These are phyloP conservation scores for Schwanniomyces polymorphus DNA, from an alignment of 805 yeast genomes.

Conservation along the genomic window DNA sequence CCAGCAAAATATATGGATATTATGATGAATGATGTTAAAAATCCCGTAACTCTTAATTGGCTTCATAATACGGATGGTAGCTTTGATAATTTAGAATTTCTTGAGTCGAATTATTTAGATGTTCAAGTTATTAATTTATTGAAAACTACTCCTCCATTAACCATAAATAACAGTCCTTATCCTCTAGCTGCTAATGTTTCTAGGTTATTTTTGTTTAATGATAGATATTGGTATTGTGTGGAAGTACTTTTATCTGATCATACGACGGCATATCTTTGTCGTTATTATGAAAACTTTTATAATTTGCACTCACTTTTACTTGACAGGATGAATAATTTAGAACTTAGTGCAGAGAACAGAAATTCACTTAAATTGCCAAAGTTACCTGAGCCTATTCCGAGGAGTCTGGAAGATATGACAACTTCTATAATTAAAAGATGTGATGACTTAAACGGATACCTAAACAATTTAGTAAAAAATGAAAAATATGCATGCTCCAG, in stretches of 20 bases:
- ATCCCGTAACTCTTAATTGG: slow-evolving; percentile 41
- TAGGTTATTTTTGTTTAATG: slow-evolving; percentile 24
- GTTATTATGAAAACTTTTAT: slow-evolving; percentile 38
- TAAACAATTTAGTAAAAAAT: slow-evolving; percentile 16
- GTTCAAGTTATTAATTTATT: slow-evolving; percentile 23
- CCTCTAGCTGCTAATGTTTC: slow-evolving; percentile 32
- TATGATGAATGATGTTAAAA: slow-evolving; percentile 39
- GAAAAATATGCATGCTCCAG: slow-evolving; percentile 25
- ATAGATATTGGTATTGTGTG: slow-evolving; percentile 35
- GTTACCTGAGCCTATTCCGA: slow-evolving; percentile 29
- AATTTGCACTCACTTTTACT: slow-evolving; percentile 24
- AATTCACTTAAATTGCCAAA: slow-evolving; percentile 18
- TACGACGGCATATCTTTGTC: slow-evolving; percentile 22
- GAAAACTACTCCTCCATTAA: slow-evolving; percentile 14
- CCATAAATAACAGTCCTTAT: slow-evolving; percentile 29
- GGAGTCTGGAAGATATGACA: slow-evolving; percentile 9
- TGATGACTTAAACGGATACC: slow-evolving; percentile 24
- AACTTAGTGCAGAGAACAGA: neutral
- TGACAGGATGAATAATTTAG: slow-evolving; percentile 7
- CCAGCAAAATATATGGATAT: slow-evolving; percentile 52
- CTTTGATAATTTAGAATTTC: slow-evolving; percentile 6
- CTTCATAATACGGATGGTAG: slow-evolving; percentile 16
- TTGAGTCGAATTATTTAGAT: slow-evolving; percentile 25
- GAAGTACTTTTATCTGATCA: slow-evolving; percentile 20
- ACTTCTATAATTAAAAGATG: slow-evolving; percentile 19